A percentile compares a stretch with the other conserved stretches of the same genome.
phyloP scores from a whole-genome alignment of 805 yeast genomes.

The Metschnikowia gelsemii region DNA sequence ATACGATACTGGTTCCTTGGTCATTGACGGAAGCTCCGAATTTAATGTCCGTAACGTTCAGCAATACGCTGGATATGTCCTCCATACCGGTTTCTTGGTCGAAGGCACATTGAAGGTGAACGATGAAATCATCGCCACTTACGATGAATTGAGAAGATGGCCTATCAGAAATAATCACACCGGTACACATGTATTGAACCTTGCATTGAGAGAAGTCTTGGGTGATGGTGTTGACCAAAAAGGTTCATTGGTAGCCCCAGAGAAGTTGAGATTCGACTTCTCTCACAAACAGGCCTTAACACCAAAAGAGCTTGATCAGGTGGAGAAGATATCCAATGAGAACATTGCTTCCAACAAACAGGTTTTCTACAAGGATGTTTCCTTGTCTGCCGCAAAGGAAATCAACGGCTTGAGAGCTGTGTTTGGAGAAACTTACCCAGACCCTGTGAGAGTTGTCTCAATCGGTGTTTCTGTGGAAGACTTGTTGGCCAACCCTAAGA shows the following conservation, averaged over 20 bases:
- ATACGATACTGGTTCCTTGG: conserved; percentile 89
- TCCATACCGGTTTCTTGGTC: conserved; percentile 83
- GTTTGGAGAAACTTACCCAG: conserved; percentile 98
- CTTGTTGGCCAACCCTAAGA: conserved; percentile 66
- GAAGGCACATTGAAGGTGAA: conserved; percentile 74
- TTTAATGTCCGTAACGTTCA: conserved; percentile 92
- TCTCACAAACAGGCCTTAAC: conserved; percentile 86
- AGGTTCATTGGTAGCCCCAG: conserved; percentile 95
- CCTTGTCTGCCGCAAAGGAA: conserved; percentile 66
- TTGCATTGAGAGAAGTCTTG: conserved; percentile 78
- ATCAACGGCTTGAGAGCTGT: conserved; percentile 93
- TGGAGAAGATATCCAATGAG: conserved; percentile 72
- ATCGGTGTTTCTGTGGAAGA: conserved; percentile 90
- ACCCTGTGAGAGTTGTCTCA: conserved; percentile 97
- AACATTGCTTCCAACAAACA: conserved; percentile 66
- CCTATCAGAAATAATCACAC: conserved; percentile 97
- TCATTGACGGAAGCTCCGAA: conserved; percentile 82
- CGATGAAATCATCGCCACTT: conserved; percentile 77
- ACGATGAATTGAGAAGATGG: conserved; percentile 92
- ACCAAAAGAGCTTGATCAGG: conserved; percentile 65
- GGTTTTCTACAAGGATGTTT: conserved; percentile 83
- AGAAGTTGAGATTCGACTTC: conserved; percentile 93
- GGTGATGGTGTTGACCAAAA: conserved; percentile 92
- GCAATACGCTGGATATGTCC: conserved; percentile 87
- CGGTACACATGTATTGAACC: conserved; percentile 93